phyloP scores from a whole-genome alignment of 306 rosid species.

The Sphenostylis stenocarpa region DNA sequence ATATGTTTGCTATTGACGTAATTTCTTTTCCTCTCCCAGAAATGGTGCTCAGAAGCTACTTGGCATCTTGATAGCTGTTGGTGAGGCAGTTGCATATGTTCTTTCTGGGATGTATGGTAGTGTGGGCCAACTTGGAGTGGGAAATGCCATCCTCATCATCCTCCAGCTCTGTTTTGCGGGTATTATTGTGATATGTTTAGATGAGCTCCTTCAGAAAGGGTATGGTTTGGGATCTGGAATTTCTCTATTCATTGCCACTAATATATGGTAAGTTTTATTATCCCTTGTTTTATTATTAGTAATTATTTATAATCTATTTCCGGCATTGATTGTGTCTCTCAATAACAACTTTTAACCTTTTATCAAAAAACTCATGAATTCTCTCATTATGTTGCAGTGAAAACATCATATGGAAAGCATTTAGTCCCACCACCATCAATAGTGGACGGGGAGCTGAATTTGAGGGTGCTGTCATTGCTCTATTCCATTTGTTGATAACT shows the following conservation, averaged over 20 bases:
- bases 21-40: slow-evolving; percentile 24
- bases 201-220: slow-evolving; percentile 84
- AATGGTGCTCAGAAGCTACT: slow-evolving; percentile 75
- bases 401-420: slow-evolving; percentile 63
- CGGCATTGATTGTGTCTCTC: background rate
- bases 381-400: slow-evolving; percentile 40
- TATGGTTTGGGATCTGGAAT: slow-evolving; percentile 83
- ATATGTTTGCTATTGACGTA: background rate
- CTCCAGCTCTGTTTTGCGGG: slow-evolving; percentile 77
- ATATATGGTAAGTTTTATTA: slow-evolving; percentile 57
- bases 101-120: slow-evolving; percentile 82
- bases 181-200: slow-evolving; percentile 76
- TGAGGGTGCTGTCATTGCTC: slow-evolving; percentile 64
- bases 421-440: slow-evolving; percentile 61
- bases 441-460: slow-evolving; percentile 63
- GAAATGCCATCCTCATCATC: slow-evolving; percentile 74
- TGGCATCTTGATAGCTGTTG: slow-evolving; percentile 79
- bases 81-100: slow-evolving; percentile 82
- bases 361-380: background rate
- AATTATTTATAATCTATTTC: background rate
- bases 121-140: slow-evolving; percentile 83
- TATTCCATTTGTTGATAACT: slow-evolving; percentile 54
- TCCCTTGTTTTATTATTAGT: background rate
- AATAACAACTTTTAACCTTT: background rate
- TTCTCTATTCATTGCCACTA: slow-evolving; percentile 75